A percentile compares a stretch with the other conserved stretches of the same genome.
Conservation (phyloP, 805 yeast species). For the Saturnispora gosingensis region DNA sequence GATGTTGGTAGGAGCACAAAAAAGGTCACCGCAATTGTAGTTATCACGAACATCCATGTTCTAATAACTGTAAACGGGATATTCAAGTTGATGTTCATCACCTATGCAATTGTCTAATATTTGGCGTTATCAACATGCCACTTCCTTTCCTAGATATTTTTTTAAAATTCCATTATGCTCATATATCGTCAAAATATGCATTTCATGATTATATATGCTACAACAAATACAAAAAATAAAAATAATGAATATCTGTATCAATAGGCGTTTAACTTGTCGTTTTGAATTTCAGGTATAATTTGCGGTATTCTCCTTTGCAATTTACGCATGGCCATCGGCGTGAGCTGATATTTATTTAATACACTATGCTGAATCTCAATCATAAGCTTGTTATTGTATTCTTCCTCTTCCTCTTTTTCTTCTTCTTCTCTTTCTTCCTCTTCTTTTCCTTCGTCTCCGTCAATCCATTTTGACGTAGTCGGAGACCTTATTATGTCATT, state of each 20-base stretch:
- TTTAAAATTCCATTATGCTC: not conserved
- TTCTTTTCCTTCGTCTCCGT: not conserved
- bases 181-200: not conserved
- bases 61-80: conserved; percentile 6
- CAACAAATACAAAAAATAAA: not conserved
- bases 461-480: not conserved
- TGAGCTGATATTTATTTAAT: not conserved
- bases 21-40: conserved; percentile 3
- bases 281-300: not conserved
- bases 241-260: not conserved
- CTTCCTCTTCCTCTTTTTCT: not conserved
- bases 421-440: not conserved
- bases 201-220: not conserved
- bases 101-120: not conserved
- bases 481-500: not conserved
- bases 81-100: conserved; percentile 1
- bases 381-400: not conserved
- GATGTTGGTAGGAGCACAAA: conserved; percentile 11
- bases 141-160: not conserved
- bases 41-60: conserved; percentile 7
- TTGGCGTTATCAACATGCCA: not conserved
- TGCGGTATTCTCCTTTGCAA: not conserved
- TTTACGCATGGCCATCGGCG: not conserved
- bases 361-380: not conserved
- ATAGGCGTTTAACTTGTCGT: not conserved